phyloP scores from a whole-genome alignment of 352 stramenopile species.

The Globisporangium parvum region DNA sequence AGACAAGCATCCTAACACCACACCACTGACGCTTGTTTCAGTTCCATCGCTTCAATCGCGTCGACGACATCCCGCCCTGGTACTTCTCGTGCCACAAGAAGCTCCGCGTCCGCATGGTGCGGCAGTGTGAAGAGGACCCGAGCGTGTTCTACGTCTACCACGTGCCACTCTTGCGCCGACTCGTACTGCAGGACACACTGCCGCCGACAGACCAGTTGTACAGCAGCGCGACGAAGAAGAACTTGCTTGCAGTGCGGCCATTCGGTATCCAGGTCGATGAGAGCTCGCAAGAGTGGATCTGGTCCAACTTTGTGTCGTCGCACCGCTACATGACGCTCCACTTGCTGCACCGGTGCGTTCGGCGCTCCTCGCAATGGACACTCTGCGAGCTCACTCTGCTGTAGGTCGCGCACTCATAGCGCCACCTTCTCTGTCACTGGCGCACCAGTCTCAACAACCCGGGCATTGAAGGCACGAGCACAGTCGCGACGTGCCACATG shows the following conservation, averaged over 20 bases:
- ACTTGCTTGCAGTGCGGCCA: constrained; percentile 49
- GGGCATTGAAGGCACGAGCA: constrained; percentile 15
- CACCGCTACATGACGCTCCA: constrained; percentile 58
- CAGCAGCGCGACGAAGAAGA: constrained; percentile 8
- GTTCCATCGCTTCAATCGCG: constrained; percentile 40
- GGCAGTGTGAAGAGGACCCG: constrained; percentile 54
- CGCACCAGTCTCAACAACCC: constrained; percentile 10
- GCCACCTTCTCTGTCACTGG: not conserved
- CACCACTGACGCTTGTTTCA: constrained; percentile 2
- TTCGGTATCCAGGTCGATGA: constrained; percentile 77
- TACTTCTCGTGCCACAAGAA: constrained; percentile 65
- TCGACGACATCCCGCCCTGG: constrained; percentile 59
- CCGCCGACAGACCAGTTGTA: constrained; percentile 25
- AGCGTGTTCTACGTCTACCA: constrained; percentile 83
- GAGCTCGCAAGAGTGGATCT: constrained; percentile 59
- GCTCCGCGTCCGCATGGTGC: constrained; percentile 63
- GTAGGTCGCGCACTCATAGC: not conserved
- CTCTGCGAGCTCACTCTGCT: not conserved
- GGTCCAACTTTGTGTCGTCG: constrained; percentile 55
- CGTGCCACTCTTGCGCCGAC: constrained; percentile 57
- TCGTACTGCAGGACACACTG: constrained; percentile 51
- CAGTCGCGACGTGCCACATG: constrained; percentile 50
- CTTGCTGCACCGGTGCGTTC: constrained; percentile 45
- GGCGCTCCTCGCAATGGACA: not conserved
- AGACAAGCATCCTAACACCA: no score